A percentile compares a stretch with the other conserved stretches of the same genome.
phyloP scores from a whole-genome alignment of 2,329 filamentous ascomycete genomes.

The Calycina herbarum region DNA sequence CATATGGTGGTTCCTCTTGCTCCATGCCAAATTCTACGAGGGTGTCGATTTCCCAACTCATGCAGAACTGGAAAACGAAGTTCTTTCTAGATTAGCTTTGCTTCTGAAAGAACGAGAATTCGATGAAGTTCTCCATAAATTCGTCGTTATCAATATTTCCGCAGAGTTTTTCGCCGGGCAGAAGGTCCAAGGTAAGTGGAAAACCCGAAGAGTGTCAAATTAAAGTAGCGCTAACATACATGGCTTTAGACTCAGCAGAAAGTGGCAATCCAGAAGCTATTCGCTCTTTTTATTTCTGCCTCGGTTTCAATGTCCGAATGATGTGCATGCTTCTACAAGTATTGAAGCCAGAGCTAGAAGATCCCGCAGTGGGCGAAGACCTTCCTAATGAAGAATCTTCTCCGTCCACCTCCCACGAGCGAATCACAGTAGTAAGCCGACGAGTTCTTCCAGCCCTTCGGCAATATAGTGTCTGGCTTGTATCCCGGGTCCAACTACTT shows the following conservation, averaged over 20 bases:
- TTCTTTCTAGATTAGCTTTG: slow-evolving; percentile 74
- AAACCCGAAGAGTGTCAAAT: not conserved
- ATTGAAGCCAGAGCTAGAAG: slow-evolving; percentile 68
- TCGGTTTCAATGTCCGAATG: slow-evolving; percentile 76
- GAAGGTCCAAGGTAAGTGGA: slow-evolving; percentile 55
- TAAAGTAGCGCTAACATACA: not conserved
- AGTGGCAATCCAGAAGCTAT: slow-evolving; percentile 36
- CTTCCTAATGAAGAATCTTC: slow-evolving; percentile 46
- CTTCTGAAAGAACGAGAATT: slow-evolving; percentile 69
- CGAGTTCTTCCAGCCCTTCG: slow-evolving; percentile 64
- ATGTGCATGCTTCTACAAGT: slow-evolving; percentile 71
- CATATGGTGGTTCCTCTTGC: slow-evolving; percentile 77
- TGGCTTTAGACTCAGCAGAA: slow-evolving; percentile 44
- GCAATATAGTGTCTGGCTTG: slow-evolving; percentile 68
- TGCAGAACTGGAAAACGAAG: slow-evolving; percentile 80
- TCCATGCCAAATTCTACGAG: slow-evolving; percentile 82
- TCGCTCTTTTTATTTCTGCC: slow-evolving; percentile 61
- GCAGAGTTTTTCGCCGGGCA: slow-evolving; percentile 72
- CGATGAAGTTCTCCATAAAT: slow-evolving; percentile 69
- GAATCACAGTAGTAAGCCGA: slow-evolving; percentile 58
- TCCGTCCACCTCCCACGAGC: slow-evolving; percentile 43
- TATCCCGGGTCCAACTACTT: slow-evolving; percentile 54
- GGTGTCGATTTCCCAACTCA: slow-evolving; percentile 74
- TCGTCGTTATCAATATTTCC: slow-evolving; percentile 82
- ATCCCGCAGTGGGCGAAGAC: slow-evolving; percentile 39